Conservation (phyloP, 148 eudicot genomes). For the Vaccinium macrocarpon region DNA sequence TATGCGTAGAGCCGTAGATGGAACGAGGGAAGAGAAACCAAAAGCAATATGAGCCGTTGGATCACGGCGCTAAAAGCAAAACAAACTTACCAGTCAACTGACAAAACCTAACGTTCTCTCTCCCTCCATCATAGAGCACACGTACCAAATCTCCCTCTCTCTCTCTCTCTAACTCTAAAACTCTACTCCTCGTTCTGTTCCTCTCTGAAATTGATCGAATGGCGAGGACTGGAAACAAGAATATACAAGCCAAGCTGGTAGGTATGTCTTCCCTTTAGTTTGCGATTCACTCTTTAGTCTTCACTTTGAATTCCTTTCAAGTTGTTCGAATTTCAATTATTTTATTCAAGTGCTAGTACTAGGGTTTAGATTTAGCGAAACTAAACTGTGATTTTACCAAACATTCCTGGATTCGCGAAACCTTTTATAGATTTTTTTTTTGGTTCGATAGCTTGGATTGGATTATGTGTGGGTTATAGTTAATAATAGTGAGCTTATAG, state of each 20-base stretch:
- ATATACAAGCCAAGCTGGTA: slow-evolving; percentile 72
- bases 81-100: slow-evolving; percentile 29
- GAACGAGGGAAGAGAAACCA: not conserved
- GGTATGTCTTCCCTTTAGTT: slow-evolving; percentile 40
- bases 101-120: slow-evolving; percentile 28
- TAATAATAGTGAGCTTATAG: not conserved
- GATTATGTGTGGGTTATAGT: not conserved
- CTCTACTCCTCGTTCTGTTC: not conserved
- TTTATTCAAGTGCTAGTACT: not conserved
- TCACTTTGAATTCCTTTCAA: not conserved
- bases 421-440: no score
- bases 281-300: not conserved
- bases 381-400: not conserved
- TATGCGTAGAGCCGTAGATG: not conserved
- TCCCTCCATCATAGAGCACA: not conserved
- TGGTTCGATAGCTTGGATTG: no score
- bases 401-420: not conserved
- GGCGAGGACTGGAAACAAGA: slow-evolving; percentile 44
- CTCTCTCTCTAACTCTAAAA: slow-evolving; percentile 1
- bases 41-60: slow-evolving; percentile 10
- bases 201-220: slow-evolving; percentile 20
- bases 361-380: not conserved
- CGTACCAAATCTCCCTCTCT: not conserved
- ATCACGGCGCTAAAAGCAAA: not conserved
- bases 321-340: not conserved